Percentiles rank a stretch among this genome's conserved stretches.
Evolutionary conservation across 2,329 filamentous ascomycete genomes (phyloP).

Genomic region (Hymenotorrendiella dingleyae): DNA sequence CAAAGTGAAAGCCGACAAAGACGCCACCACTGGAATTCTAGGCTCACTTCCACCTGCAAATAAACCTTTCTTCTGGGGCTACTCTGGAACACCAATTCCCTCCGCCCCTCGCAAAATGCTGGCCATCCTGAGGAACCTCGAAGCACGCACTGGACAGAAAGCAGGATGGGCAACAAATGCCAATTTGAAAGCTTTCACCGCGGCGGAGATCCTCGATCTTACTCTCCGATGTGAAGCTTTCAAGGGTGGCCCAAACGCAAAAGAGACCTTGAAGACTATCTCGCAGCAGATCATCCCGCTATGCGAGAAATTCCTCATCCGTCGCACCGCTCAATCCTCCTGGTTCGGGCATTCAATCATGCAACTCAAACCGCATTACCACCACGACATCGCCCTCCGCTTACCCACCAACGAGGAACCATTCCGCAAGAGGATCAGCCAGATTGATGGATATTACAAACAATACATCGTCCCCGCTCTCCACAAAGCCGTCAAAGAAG

Average conservation of each 20-base stretch:
- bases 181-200: too few relatives aligned
- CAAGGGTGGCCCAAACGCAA: too few relatives aligned
- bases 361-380: slow-evolving; percentile 15
- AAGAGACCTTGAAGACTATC: too few relatives aligned
- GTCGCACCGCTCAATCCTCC: slow-evolving; percentile 12
- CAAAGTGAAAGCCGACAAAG: neutral
- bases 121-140: slow-evolving; percentile 15
- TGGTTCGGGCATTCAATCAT: slow-evolving; percentile 20
- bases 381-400: slow-evolving; percentile 13
- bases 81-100: slow-evolving; percentile 17
- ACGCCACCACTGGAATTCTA: slow-evolving; percentile 8
- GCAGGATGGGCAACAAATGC: slow-evolving; percentile 1
- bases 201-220: too few relatives aligned
- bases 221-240: too few relatives aligned
- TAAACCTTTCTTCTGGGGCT: slow-evolving; percentile 18
- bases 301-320: slow-evolving; percentile 15
- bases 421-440: too few relatives aligned
- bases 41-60: slow-evolving; percentile 6
- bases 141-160: slow-evolving; percentile 8
- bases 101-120: slow-evolving; percentile 13
- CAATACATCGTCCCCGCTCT: neutral
- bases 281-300: slow-evolving; percentile 10
- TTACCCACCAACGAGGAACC: neutral
- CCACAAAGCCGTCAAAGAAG: neutral
- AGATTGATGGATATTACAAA: neutral